Conservation (phyloP, 2,329 filamentous ascomycete species). For the Tolypocladium guangdongense region DNA sequence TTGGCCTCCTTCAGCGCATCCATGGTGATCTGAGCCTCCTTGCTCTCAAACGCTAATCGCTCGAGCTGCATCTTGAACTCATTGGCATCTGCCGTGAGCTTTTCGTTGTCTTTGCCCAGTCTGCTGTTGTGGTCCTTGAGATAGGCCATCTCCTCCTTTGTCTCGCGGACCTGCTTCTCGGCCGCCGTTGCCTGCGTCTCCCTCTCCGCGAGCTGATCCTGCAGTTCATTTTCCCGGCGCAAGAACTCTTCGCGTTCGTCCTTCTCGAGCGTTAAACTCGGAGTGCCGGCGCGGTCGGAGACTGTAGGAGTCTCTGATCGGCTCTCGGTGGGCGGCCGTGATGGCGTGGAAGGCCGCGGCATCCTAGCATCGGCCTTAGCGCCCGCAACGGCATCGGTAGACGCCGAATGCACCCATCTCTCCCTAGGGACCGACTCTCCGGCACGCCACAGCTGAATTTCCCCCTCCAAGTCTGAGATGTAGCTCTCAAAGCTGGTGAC, state of each 20-base stretch:
- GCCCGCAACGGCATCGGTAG: slow-evolving; percentile 31
- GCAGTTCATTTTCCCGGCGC: slow-evolving; percentile 88
- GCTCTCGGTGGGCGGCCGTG: slow-evolving; percentile 41
- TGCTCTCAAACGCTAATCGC: slow-evolving; percentile 88
- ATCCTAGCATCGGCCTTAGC: slow-evolving; percentile 31
- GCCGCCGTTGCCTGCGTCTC: slow-evolving; percentile 70
- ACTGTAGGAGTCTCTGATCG: slow-evolving; percentile 52
- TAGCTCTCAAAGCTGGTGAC: slow-evolving; percentile 83
- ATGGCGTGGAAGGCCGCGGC: slow-evolving; percentile 41
- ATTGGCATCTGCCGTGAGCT: slow-evolving; percentile 73
- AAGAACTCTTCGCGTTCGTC: slow-evolving; percentile 96
- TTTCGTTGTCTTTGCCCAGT: slow-evolving; percentile 83
- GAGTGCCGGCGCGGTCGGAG: slow-evolving; percentile 77
- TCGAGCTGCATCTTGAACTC: slow-evolving; percentile 95
- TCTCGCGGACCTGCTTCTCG: slow-evolving; percentile 71
- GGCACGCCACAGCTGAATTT: slow-evolving; percentile 77
- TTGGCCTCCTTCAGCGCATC: slow-evolving; percentile 95
- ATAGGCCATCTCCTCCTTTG: slow-evolving; percentile 74
- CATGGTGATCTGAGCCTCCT: slow-evolving; percentile 96
- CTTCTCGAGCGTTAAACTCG: slow-evolving; percentile 80
- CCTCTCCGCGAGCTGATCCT: slow-evolving; percentile 90
- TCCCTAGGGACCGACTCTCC: slow-evolving; percentile 86
- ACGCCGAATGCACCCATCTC: slow-evolving; percentile 63
- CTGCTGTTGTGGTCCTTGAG: slow-evolving; percentile 80
- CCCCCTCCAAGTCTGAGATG: slow-evolving; percentile 70